phyloP scores from a whole-genome alignment of 495 filamentous ascomycete genomes.

The Penicillium verhagenii region DNA sequence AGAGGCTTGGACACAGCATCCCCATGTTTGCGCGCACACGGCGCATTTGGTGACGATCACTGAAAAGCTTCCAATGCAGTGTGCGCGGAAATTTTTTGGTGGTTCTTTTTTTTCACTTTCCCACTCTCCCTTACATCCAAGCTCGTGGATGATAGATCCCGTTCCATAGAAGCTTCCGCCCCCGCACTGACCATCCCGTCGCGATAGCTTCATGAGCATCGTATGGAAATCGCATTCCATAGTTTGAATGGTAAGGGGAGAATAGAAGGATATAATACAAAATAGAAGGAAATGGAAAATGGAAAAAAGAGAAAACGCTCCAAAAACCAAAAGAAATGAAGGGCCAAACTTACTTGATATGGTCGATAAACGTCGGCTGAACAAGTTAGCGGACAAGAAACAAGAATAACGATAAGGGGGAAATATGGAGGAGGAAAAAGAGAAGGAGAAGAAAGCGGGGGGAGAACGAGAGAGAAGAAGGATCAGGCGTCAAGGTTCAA shows the following conservation, averaged over 20 bases:
- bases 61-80: neutral
- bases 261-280: slow-evolving; percentile 2
- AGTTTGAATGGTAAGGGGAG: slow-evolving; percentile 4
- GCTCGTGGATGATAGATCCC: neutral
- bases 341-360: slow-evolving; percentile 50
- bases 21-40: slow-evolving; percentile 12
- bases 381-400: slow-evolving; percentile 28
- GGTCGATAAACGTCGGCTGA: slow-evolving; percentile 57
- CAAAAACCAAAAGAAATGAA: slow-evolving; percentile 10
- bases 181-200: slow-evolving; percentile 29
- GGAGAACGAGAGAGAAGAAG: slow-evolving; percentile 21
- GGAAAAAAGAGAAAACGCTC: slow-evolving; percentile 6
- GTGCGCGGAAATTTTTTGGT: neutral
- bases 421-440: slow-evolving; percentile 6
- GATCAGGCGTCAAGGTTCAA: slow-evolving; percentile 28
- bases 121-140: neutral
- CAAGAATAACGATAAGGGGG: slow-evolving; percentile 16
- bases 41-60: neutral
- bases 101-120: neutral
- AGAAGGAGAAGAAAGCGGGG: slow-evolving; percentile 24
- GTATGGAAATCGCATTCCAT: neutral
- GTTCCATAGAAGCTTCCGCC: slow-evolving; percentile 13
- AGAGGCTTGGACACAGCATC: neutral
- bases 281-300: slow-evolving; percentile 5
- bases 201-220: slow-evolving; percentile 7